A percentile compares a stretch with the other conserved stretches of the same genome.
Evolutionary conservation across 2,329 filamentous ascomycete species (phyloP).

Genomic region (Cladophialophora chaetospira): DNA sequence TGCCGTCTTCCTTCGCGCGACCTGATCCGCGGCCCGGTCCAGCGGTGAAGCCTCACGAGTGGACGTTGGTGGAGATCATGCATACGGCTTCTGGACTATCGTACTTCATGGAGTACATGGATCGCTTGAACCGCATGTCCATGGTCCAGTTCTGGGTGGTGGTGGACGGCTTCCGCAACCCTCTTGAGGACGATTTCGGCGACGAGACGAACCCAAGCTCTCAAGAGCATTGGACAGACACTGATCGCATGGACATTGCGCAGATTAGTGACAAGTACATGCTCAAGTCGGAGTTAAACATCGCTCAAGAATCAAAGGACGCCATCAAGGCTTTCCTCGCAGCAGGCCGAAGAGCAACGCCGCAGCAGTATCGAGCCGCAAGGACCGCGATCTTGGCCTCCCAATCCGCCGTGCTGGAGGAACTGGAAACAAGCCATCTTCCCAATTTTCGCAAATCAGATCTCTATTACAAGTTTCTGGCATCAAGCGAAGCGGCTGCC

Average conservation of each 20-base stretch:
- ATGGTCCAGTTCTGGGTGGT: conserved; percentile 98
- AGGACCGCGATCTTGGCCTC: conserved; percentile 77
- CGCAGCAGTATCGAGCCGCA: conserved; percentile 79
- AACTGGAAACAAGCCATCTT: conserved; percentile 79
- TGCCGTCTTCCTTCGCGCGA: conserved; percentile 34
- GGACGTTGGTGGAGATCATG: conserved; percentile 79
- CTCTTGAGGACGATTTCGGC: conserved; percentile 80
- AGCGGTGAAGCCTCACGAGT: conserved; percentile 66
- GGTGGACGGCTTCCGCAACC: conserved; percentile 93
- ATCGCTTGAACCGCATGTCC: conserved; percentile 80
- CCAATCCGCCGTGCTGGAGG: conserved; percentile 80
- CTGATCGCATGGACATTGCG: conserved; percentile 82
- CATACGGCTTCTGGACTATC: conserved; percentile 87
- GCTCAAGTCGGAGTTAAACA: conserved; percentile 75
- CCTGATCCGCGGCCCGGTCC: conserved; percentile 39
- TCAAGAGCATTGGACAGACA: conserved; percentile 68
- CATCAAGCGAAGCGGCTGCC: conserved; percentile 70
- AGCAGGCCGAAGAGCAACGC: conserved; percentile 73
- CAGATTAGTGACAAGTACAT: conserved; percentile 92
- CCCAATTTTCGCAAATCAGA: conserved; percentile 89
- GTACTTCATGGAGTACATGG: conserved; percentile 99
- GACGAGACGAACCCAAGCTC: conserved; percentile 52
- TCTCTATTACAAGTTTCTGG: conserved; percentile 92
- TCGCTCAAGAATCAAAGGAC: conserved; percentile 68
- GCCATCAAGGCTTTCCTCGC: conserved; percentile 76